Base-by-base conservation (phyloP, 192 early-diverging fungal species). In the Rhizophagus prolifer region DNA sequence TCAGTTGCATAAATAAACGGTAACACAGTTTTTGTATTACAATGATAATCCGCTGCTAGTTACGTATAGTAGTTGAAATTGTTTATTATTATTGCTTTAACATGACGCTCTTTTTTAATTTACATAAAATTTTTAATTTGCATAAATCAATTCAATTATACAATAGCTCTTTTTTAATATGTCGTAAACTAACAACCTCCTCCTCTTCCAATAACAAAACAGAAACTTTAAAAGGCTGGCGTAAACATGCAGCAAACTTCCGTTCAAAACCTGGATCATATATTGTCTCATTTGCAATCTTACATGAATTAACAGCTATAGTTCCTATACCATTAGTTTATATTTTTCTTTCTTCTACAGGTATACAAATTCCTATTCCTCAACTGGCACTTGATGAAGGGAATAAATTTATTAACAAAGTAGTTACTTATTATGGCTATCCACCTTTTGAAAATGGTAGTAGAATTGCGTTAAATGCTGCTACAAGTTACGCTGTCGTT, bases 301-400 rank as follows among this genome's bases (percentile, higher is more conserved):
- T 97, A 28, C 96, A 97, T 80, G 95, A 97, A 83, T 67, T 95
- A 4, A 97, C 96, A 2, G 96, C 95, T 2, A 82, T 97, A 28
- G 82, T 91, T 1, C 96, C 95, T 9, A 80, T 97, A 30, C 90
- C 90, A 0, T 73, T 91, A 13, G 76, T 95, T 23, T 97, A 95
- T 81, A 92, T 87, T 72, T 67, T 81, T 13, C 84, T 96, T 23
- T 75, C 79, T 28, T 75, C 81, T 69, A 86, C 84, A 21, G 86
- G 86, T 8, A 30, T 91, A 6, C 74, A 83, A n/a, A 84, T 92
- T 8, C 91, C 92, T 4, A 82, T 95, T 26, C 92, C 94, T 0
- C 87, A 92, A 31, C 82, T 88, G 41, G 83, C 89, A 5, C 85
- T 94, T 60, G 82, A 82, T 7, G 89, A 89, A 76, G 88, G 89